These are phyloP conservation scores for Coemansia biformis DNA, from an alignment of 192 early-diverging fungal species.

Conservation along the genomic window DNA sequence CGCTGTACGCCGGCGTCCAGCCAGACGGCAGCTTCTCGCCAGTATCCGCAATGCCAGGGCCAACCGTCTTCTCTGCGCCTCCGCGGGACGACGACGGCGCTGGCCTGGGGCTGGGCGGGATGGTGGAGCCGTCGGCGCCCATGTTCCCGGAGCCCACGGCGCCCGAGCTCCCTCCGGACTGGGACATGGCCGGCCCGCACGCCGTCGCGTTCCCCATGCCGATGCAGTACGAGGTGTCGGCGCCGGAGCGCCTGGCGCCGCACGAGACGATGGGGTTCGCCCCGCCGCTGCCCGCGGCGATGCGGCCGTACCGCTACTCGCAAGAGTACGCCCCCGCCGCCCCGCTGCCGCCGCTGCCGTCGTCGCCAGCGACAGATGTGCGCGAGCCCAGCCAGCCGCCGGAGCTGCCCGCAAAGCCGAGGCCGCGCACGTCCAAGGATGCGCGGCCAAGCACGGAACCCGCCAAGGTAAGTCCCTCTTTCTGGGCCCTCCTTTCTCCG, in stretches of 20 bases:
- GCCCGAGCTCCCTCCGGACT: slow-evolving; percentile 39
- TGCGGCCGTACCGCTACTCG: slow-evolving; percentile 3
- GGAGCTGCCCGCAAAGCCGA: slow-evolving; percentile 23
- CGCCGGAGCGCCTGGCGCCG: slow-evolving; percentile 1
- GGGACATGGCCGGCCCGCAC: slow-evolving; percentile 11
- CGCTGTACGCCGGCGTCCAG: neutral
- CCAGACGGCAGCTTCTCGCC: slow-evolving; percentile 9
- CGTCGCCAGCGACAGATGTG: neutral
- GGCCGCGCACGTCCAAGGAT: slow-evolving; percentile 13
- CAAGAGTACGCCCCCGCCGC: neutral
- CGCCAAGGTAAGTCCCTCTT: slow-evolving; percentile 22
- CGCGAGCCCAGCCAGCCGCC: slow-evolving; percentile 11
- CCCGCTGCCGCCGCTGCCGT: neutral
- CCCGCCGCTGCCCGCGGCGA: slow-evolving; percentile 6
- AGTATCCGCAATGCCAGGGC: slow-evolving; percentile 9
- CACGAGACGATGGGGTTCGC: slow-evolving; percentile 22
- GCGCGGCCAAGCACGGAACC: slow-evolving; percentile 9
- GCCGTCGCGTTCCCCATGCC: slow-evolving; percentile 32
- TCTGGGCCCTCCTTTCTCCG: neutral
- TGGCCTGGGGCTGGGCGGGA: slow-evolving; percentile 1
- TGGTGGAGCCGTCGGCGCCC: slow-evolving; percentile 43
- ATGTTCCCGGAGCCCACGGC: slow-evolving; percentile 40
- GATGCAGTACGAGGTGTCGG: slow-evolving; percentile 15
- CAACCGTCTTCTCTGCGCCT: slow-evolving; percentile 37
- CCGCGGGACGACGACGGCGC: slow-evolving; percentile 11